Base-by-base conservation (phyloP, 148 eudicot genomes). In the Fagopyrum tataricum region DNA sequence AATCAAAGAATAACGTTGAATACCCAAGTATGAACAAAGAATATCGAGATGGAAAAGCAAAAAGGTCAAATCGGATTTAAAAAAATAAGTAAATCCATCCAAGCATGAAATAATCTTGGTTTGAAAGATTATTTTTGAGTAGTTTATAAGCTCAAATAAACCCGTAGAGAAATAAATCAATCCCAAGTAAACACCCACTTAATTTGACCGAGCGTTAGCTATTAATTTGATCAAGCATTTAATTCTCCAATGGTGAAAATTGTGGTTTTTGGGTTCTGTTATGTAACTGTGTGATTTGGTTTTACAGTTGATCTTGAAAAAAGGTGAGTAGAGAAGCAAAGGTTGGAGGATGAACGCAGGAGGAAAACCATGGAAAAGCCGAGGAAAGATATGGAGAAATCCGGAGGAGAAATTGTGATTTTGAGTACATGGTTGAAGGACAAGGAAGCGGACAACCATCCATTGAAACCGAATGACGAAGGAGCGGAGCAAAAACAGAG, bases 291-390 rank as follows among this genome's bases (percentile, higher is more conserved):
- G 62, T 72, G 48, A 40, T 31, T 41, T 71, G 43, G n/a, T 71
- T 84, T 73, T 39, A 94, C 97, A 86, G 86, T 86, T 80, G 98
- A 94, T 77, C 90, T 91, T 39, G 98, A 94, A 79, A 85, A 87
- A 85, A 85, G 97, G 70, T 77, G 83, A 58, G 84, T 76, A 52
- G 97, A 94, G 90, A 94, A 89, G 87, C 78, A 84, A 67, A 85
- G 87, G 4, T 55, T 94, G 80, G 97, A 91, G 81, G 97, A 87
- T 76, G 87, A 85, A 47, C 87, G 91, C 41, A 84, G 75, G 67
- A 81, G 85, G 61, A 88, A 85, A 73, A 88, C 77, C 87, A 89
- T 94, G 96, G 96, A 91, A 64, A 94, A 84, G 86, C 90, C 91
- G 56, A 85, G 89, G 86, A 91, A 78, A 41, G 98, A 94, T 39